These are phyloP conservation scores for Aspergillus bombycis DNA, from an alignment of 2,329 filamentous ascomycete species.

Conservation along the genomic window DNA sequence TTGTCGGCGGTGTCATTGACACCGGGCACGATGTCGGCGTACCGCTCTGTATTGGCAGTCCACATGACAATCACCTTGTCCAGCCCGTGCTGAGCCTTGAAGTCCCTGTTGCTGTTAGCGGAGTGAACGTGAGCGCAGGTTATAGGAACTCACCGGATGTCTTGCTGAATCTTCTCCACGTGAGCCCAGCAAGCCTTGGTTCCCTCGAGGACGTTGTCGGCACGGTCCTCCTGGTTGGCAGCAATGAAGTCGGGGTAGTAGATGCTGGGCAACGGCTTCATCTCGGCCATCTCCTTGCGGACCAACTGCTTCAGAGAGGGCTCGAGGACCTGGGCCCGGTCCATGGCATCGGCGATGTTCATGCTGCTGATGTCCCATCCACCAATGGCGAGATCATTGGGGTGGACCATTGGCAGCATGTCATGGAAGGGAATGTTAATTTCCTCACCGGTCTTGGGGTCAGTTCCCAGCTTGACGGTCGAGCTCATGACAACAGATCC, in stretches of 20 bases:
- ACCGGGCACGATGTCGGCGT: conserved; percentile 81
- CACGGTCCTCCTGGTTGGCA: conserved; percentile 94
- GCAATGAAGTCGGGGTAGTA: conserved; percentile 99
- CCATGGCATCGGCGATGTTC: conserved; percentile 90
- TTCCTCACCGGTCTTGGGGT: conserved; percentile 80
- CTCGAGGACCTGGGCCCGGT: conserved; percentile 91
- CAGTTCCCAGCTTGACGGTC: conserved; percentile 92
- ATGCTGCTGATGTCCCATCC: conserved; percentile 96
- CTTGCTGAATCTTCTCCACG: conserved; percentile 88
- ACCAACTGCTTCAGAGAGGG: conserved; percentile 89
- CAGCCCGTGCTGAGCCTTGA: conserved; percentile 81
- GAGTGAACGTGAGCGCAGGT: background rate
- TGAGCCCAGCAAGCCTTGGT: conserved; percentile 83
- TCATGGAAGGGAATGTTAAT: conserved; percentile 96
- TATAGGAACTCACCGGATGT: conserved; percentile 69
- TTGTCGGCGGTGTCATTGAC: conserved; percentile 98
- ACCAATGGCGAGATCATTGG: conserved; percentile 91
- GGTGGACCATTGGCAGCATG: conserved; percentile 94
- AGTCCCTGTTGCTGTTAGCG: conserved; percentile 61
- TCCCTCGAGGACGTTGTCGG: conserved; percentile 85
- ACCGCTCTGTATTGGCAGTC: conserved; percentile 99
- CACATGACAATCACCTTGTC: conserved; percentile 98
- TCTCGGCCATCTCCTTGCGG: conserved; percentile 86
- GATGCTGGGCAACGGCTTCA: conserved; percentile 89
- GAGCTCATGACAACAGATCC: conserved; percentile 97